Evolutionary conservation across 306 rosid genomes (phyloP).

Genomic region (Cucumis hystrix): DNA sequence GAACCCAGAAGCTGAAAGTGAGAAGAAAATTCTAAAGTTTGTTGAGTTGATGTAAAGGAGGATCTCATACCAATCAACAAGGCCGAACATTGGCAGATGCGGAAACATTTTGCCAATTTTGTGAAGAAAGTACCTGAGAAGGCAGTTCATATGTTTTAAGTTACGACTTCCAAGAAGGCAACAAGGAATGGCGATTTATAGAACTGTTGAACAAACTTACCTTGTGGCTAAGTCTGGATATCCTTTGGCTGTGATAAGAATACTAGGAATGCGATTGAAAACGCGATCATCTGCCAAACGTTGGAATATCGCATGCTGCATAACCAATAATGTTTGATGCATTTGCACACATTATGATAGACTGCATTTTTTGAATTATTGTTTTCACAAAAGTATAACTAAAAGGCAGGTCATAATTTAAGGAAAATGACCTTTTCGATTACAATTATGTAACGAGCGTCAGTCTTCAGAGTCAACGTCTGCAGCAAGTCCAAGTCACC

Average conservation of each 20-base stretch:
- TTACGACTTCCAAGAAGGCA: not conserved
- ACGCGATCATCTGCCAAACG: slow-evolving; percentile 62
- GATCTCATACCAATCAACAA: slow-evolving; percentile 67
- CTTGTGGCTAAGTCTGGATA: slow-evolving; percentile 91
- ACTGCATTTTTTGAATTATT: not conserved
- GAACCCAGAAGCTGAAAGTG: not conserved
- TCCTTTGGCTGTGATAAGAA: slow-evolving; percentile 88
- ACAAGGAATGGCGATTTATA: not conserved
- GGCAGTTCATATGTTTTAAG: slow-evolving; percentile 11
- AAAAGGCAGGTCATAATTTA: not conserved
- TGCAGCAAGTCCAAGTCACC: slow-evolving; percentile 60
- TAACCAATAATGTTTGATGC: not conserved
- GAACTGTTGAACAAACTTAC: slow-evolving; percentile 15
- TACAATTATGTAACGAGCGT: slow-evolving; percentile 73
- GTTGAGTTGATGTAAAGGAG: not conserved
- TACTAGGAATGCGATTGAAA: slow-evolving; percentile 74
- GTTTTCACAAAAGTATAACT: not conserved
- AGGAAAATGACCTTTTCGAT: slow-evolving; percentile 58
- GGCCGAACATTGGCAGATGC: slow-evolving; percentile 62
- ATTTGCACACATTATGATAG: not conserved
- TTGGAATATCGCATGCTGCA: slow-evolving; percentile 80
- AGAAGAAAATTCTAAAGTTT: not conserved
- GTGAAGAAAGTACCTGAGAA: slow-evolving; percentile 61
- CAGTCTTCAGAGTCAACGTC: slow-evolving; percentile 35
- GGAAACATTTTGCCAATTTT: slow-evolving; percentile 61